phyloP scores from a whole-genome alignment of 1,139 yeast genomes.

The Pneumocystis sp. region DNA sequence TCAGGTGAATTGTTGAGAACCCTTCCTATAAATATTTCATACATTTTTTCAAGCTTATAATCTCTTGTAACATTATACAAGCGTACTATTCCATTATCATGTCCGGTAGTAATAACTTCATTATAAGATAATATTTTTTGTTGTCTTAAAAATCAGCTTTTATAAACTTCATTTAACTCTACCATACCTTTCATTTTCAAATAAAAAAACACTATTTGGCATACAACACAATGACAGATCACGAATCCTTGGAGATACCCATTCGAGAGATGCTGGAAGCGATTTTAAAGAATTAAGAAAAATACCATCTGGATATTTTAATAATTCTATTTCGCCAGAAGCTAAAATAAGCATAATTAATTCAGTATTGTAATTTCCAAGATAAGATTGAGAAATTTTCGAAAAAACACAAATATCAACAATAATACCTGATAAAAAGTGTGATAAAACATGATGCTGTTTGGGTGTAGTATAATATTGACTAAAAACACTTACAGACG shows the following conservation, averaged over 20 bases:
- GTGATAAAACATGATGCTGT: conserved; percentile 41
- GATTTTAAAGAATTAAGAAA: background rate
- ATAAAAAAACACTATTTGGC: background rate
- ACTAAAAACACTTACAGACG: conserved; percentile 66
- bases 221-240: background rate
- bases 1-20: background rate
- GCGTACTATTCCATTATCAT: background rate
- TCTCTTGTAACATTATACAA: background rate
- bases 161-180: background rate
- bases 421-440: conserved; percentile 26
- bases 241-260: background rate
- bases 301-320: conserved; percentile 23
- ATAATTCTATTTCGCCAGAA: conserved; percentile 52
- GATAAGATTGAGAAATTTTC: conserved; percentile 43
- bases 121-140: background rate
- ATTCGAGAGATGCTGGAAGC: conserved; percentile 1
- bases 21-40: background rate
- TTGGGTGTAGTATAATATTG: conserved; percentile 57
- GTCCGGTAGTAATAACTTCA: background rate
- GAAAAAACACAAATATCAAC: conserved; percentile 39
- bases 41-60: background rate
- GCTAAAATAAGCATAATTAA: conserved; percentile 52
- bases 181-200: background rate
- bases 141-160: background rate
- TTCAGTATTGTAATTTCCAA: conserved; percentile 56